Evolutionary conservation across 805 yeast genomes (phyloP).

Genomic region (Starmerella potacharoeniae): DNA sequence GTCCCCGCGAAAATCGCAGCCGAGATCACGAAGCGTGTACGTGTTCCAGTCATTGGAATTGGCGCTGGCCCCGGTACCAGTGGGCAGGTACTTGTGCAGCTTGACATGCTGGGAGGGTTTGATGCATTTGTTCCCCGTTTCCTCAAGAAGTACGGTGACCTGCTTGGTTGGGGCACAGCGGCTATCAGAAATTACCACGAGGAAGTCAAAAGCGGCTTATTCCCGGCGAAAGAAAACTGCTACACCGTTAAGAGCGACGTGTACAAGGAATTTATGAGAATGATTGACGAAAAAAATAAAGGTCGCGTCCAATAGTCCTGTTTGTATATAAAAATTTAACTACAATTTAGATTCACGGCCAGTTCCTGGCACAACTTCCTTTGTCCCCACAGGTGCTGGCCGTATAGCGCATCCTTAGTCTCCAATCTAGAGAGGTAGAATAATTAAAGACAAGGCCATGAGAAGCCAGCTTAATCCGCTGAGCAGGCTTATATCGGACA

Average conservation of each 20-base stretch:
- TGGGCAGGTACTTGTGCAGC: slow-evolving; percentile 84
- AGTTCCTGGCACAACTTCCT: not conserved
- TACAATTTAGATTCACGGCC: too few species aligned
- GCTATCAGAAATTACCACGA: slow-evolving; percentile 44
- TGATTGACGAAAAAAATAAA: slow-evolving; percentile 11
- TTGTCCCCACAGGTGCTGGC: not conserved
- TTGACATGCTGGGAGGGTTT: slow-evolving; percentile 63
- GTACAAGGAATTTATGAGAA: slow-evolving; percentile 34
- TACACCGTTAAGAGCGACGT: slow-evolving; percentile 61
- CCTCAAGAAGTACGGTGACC: slow-evolving; percentile 55
- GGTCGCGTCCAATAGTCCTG: not conserved
- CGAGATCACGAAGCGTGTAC: slow-evolving; percentile 46
- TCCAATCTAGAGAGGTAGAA: not conserved
- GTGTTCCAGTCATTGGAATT: slow-evolving; percentile 82
- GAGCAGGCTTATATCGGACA: not conserved
- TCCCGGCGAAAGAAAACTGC: slow-evolving; percentile 57
- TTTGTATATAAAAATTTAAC: not conserved
- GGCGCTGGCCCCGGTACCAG: slow-evolving; percentile 82
- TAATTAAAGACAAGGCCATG: not conserved
- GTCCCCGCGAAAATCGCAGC: slow-evolving; percentile 65
- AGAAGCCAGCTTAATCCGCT: not conserved
- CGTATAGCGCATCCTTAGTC: not conserved
- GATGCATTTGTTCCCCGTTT: slow-evolving; percentile 54
- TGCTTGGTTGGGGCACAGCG: slow-evolving; percentile 37
- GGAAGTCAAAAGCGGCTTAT: slow-evolving; percentile 46